phyloP scores from a whole-genome alignment of 2,329 filamentous ascomycete species.

The Tolypocladium nubicola region DNA sequence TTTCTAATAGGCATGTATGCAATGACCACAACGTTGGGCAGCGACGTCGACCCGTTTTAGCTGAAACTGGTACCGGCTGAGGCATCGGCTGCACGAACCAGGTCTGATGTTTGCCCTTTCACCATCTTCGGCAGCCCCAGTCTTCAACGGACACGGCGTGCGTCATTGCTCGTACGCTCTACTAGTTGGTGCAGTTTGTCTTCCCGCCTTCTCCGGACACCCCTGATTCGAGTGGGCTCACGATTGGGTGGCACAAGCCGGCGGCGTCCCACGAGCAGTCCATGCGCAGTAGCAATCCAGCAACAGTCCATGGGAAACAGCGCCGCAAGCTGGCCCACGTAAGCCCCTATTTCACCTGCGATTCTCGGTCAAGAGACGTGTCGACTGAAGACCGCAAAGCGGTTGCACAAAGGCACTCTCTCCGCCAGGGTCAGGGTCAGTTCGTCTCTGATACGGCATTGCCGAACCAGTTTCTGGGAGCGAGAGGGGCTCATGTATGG shows the following conservation, averaged over 20 bases:
- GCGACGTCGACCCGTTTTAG: background rate
- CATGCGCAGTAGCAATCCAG: background rate
- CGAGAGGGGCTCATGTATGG: conserved; percentile 17
- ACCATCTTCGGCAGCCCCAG: background rate
- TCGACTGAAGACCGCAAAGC: background rate
- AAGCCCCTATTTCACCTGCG: background rate
- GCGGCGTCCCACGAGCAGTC: conserved; percentile 2
- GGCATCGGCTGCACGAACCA: background rate
- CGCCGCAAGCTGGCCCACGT: background rate
- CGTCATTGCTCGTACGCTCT: background rate
- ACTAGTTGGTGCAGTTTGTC: background rate
- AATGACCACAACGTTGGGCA: background rate
- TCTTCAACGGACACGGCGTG: background rate
- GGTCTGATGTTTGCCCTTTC: background rate
- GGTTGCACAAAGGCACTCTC: background rate
- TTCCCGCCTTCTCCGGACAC: conserved; percentile 1
- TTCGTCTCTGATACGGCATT: conserved; percentile 13
- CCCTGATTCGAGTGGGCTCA: conserved; percentile 10
- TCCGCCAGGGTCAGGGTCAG: background rate
- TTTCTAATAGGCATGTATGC: background rate
- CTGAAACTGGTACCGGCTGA: background rate
- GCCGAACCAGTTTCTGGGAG: conserved; percentile 10
- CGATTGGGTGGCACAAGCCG: conserved; percentile 10
- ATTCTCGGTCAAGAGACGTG: background rate
- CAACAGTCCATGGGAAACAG: background rate